Conservation (phyloP, 2,329 filamentous ascomycete genomes). For the Colletotrichum plurivorum region DNA sequence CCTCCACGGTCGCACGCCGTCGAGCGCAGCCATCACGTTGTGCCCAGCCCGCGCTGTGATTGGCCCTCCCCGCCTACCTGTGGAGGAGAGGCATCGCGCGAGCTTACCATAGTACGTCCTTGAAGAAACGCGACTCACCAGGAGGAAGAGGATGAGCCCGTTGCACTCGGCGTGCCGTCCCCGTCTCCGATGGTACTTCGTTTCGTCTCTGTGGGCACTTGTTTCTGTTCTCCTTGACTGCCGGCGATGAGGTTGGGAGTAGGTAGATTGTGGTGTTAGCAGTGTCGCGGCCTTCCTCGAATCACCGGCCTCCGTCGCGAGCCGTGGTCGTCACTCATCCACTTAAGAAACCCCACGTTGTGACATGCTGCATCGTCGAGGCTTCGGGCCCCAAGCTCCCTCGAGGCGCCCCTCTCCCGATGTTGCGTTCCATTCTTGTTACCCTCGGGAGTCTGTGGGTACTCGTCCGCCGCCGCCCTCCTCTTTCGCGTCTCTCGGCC, state of each 20-base stretch:
- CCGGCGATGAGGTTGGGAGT: neutral
- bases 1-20: slow-evolving; percentile 29
- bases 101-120: slow-evolving; percentile 17
- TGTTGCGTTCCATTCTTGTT: slow-evolving; percentile 13
- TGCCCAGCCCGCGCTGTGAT: slow-evolving; percentile 34
- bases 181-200: slow-evolving; percentile 20
- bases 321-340: slow-evolving; percentile 34
- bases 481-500: slow-evolving; percentile 23
- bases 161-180: neutral
- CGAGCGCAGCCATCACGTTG: slow-evolving; percentile 44
- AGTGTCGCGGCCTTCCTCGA: slow-evolving; percentile 20
- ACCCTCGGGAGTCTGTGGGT: slow-evolving; percentile 31
- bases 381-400: slow-evolving; percentile 31
- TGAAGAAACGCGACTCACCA: slow-evolving; percentile 4
- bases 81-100: slow-evolving; percentile 18
- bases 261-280: neutral
- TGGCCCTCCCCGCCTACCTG: slow-evolving; percentile 28
- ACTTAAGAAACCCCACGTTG: slow-evolving; percentile 38
- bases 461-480: slow-evolving; percentile 29
- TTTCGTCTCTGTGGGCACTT: slow-evolving; percentile 23
- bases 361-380: slow-evolving; percentile 36
- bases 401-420: slow-evolving; percentile 31
- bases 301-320: slow-evolving; percentile 23
- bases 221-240: slow-evolving; percentile 11
- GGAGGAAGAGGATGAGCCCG: neutral